Conservation (phyloP, 1,139 yeast species). For the Eremothecium cymbalariae region DNA sequence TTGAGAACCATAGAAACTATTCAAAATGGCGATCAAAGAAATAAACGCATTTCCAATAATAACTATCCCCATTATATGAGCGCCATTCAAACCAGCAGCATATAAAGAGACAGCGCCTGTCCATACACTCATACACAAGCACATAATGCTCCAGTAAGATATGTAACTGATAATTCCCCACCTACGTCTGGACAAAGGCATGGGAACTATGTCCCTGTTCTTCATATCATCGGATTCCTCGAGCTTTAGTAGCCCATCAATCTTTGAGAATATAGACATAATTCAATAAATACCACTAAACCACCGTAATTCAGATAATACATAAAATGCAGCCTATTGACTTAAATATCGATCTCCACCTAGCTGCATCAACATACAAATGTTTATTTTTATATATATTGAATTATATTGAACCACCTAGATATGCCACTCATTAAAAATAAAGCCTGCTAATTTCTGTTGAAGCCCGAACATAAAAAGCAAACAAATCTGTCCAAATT, state of each 20-base stretch:
- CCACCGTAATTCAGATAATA: too few relatives aligned
- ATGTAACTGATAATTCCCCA: conserved; percentile 34
- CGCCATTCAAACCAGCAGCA: conserved; percentile 31
- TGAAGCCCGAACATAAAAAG: too few relatives aligned
- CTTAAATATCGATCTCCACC: too few relatives aligned
- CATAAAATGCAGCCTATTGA: too few relatives aligned
- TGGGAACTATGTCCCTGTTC: conserved; percentile 34
- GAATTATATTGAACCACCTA: too few relatives aligned
- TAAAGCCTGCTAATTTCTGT: too few relatives aligned
- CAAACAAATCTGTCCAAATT: too few relatives aligned
- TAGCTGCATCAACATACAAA: too few relatives aligned
- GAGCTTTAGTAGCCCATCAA: conserved; percentile 1
- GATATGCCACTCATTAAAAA: too few relatives aligned
- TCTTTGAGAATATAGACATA: too few relatives aligned
- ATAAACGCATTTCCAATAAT: conserved; percentile 32
- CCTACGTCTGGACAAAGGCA: conserved; percentile 32
- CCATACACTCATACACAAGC: conserved; percentile 30
- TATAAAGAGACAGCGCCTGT: conserved; percentile 30
- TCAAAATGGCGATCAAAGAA: conserved; percentile 25
- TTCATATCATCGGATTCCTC: conserved; percentile 21
- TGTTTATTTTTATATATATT: too few relatives aligned
- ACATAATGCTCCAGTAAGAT: conserved; percentile 33
- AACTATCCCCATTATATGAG: conserved; percentile 33
- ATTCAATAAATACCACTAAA: too few relatives aligned
- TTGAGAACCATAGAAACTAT: conserved; percentile 32